phyloP scores from a whole-genome alignment of 352 stramenopile genomes.

The Globisporangium sylvaticum region DNA sequence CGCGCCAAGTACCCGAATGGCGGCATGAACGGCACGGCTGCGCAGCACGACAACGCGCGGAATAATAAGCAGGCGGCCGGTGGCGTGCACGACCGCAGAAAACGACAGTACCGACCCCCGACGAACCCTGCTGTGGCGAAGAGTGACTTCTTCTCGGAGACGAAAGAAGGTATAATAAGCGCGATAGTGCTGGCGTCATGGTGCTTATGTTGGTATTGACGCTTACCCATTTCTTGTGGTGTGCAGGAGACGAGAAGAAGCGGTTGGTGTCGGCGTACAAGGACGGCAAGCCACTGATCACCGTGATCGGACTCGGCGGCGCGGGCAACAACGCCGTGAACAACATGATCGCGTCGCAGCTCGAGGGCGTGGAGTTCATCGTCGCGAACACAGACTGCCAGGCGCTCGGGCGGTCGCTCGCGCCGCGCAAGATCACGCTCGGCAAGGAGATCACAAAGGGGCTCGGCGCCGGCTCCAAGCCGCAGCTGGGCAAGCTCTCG shows the following conservation, averaged over 20 bases:
- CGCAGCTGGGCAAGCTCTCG: slow-evolving; percentile 70
- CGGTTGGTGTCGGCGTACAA: slow-evolving; percentile 57
- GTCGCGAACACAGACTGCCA: slow-evolving; percentile 96
- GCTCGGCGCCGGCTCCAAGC: slow-evolving; percentile 78
- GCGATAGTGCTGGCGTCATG: background rate
- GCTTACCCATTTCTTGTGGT: background rate
- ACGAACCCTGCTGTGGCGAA: background rate
- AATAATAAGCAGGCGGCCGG: background rate
- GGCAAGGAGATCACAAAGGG: slow-evolving; percentile 85
- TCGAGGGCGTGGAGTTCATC: slow-evolving; percentile 93
- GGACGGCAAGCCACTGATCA: slow-evolving; percentile 83
- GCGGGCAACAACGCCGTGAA: slow-evolving; percentile 86
- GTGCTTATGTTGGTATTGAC: background rate
- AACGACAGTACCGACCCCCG: slow-evolving; percentile 16
- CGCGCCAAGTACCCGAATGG: slow-evolving; percentile 13
- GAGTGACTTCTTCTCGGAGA: slow-evolving; percentile 11
- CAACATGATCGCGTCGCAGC: slow-evolving; percentile 88
- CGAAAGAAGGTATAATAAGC: slow-evolving; percentile 10
- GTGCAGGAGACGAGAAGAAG: slow-evolving; percentile 35
- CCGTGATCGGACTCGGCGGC: slow-evolving; percentile 79
- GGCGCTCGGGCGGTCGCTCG: slow-evolving; percentile 70
- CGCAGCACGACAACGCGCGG: background rate
- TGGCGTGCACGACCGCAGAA: slow-evolving; percentile 15
- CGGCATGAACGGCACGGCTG: background rate
- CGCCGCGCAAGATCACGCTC: slow-evolving; percentile 78